Percentiles rank a stretch among this genome's conserved stretches.
These are phyloP conservation scores for Eurotiales sp. DNA, from an alignment of 2,329 filamentous ascomycete genomes.

Conservation along the genomic window DNA sequence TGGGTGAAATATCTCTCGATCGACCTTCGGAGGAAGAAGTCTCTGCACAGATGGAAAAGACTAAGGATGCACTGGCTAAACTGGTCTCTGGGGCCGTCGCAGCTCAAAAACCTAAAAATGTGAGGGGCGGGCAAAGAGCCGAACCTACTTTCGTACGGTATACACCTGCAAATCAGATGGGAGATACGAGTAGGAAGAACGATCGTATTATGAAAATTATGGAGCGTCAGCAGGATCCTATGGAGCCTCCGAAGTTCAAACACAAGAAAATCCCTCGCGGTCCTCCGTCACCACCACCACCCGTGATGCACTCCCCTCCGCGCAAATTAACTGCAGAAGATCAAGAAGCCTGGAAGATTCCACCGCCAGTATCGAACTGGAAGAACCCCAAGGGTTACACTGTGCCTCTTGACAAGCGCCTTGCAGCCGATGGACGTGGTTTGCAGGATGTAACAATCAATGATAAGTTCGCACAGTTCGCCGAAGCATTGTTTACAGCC, in stretches of 20 bases:
- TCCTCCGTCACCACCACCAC: slow-evolving; percentile 86
- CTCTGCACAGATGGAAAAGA: slow-evolving; percentile 77
- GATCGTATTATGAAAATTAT: slow-evolving; percentile 99
- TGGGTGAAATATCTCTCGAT: slow-evolving; percentile 83
- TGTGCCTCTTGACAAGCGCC: slow-evolving; percentile 87
- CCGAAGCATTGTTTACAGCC: slow-evolving; percentile 89
- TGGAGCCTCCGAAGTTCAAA: slow-evolving; percentile 98
- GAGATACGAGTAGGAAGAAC: slow-evolving; percentile 76
- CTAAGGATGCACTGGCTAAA: slow-evolving; percentile 76
- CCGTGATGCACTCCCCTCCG: slow-evolving; percentile 91
- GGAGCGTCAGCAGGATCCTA: slow-evolving; percentile 85
- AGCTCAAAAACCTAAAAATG: slow-evolving; percentile 92
- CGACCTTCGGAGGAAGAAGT: slow-evolving; percentile 83
- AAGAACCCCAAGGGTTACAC: slow-evolving; percentile 99
- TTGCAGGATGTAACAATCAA: slow-evolving; percentile 94
- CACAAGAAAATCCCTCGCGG: slow-evolving; percentile 97
- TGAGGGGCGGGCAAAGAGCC: slow-evolving; percentile 73
- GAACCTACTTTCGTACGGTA: slow-evolving; percentile 94
- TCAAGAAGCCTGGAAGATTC: slow-evolving; percentile 92
- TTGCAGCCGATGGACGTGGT: slow-evolving; percentile 88
- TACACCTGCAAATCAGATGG: slow-evolving; percentile 96
- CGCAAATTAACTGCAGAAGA: slow-evolving; percentile 94
- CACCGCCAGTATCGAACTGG: slow-evolving; percentile 92
- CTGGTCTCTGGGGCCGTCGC: slow-evolving; percentile 82
- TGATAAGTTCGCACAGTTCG: slow-evolving; percentile 96